Percentiles rank a stretch among this genome's conserved stretches.
These are phyloP conservation scores for Diplogelasinospora grovesii DNA, from an alignment of 495 filamentous ascomycete genomes.

Conservation along the genomic window DNA sequence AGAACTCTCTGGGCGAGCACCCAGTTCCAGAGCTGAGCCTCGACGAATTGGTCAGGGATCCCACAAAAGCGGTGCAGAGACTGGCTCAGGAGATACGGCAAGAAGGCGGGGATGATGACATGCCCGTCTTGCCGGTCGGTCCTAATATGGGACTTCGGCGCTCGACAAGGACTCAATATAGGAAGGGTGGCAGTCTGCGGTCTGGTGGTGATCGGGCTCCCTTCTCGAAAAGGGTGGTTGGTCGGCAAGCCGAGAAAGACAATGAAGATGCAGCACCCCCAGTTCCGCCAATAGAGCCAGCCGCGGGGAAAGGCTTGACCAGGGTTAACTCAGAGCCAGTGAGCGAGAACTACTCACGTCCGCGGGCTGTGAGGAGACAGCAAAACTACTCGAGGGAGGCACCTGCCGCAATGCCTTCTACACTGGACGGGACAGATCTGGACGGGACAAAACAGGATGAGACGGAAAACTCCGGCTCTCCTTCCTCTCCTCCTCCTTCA, in stretches of 20 bases:
- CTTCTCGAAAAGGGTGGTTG: slow-evolving; percentile 65
- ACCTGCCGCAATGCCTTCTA: not conserved
- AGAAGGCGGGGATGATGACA: slow-evolving; percentile 52
- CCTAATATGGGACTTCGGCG: slow-evolving; percentile 74
- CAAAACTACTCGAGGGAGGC: slow-evolving; percentile 34
- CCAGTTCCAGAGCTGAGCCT: slow-evolving; percentile 55
- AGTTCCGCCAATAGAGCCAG: slow-evolving; percentile 41
- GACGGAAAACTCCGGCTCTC: slow-evolving; percentile 6
- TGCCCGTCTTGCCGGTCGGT: slow-evolving; percentile 74
- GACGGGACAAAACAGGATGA: slow-evolving; percentile 16
- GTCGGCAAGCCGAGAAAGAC: slow-evolving; percentile 48
- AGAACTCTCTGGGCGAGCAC: slow-evolving; percentile 54
- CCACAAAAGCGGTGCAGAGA: slow-evolving; percentile 59
- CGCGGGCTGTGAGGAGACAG: slow-evolving; percentile 37
- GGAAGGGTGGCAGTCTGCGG: slow-evolving; percentile 65
- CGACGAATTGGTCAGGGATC: slow-evolving; percentile 75
- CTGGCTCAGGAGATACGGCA: slow-evolving; percentile 46
- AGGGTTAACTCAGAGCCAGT: slow-evolving; percentile 74
- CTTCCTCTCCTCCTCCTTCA: slow-evolving; percentile 17
- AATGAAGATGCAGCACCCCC: slow-evolving; percentile 45
- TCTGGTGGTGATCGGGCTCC: slow-evolving; percentile 41
- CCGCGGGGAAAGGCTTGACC: slow-evolving; percentile 49
- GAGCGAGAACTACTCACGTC: slow-evolving; percentile 50
- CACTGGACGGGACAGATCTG: not conserved
- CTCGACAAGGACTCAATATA: slow-evolving; percentile 88